Base-by-base conservation (phyloP, 495 filamentous ascomycete species). In the Penicillium canariense region DNA sequence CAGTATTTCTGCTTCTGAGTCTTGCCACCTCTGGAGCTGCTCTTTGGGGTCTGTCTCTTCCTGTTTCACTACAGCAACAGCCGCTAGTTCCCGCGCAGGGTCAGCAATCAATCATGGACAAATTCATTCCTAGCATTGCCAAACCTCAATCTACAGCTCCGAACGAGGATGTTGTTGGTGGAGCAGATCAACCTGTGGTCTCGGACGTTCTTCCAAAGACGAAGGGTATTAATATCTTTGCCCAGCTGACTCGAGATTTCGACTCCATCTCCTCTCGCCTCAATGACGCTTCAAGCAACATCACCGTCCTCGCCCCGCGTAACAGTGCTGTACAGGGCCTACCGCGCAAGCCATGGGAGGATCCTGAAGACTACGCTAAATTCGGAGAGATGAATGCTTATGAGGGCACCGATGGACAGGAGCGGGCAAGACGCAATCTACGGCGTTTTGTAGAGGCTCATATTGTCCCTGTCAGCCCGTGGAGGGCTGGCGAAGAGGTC, bases 291-390 rank as follows among this genome's bases (percentile, higher is more conserved):
- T 62, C 76, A 0, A 68, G 79, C 49, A 96, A 96, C 64, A 87
- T 91, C 10, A 98, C 95, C 0, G 88, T 98, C 23, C 80, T 98
- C 0, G 94, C 94, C 2, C 95, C 94, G 1, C 69, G 86, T 5
- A 97, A 98, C 69, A 83, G 81, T 34, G 90, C 83, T 1, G 83
- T 98, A 56, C 86, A 86, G 58, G 80, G 71, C 1, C 77, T 97
- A 34, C 90, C 91, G 0, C 77, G 89, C 52, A 97, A 97, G 65
- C 94, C 94, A 2, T 98, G 94, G 94, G 93, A 98, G 61, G 85
- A 95, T 56, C 84, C 89, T 0, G 70, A 82, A 34, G 95, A 98
- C 51, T 96, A 96, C 66, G 74, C 72, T 3, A 74, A 73, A 6
- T 74, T 90, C 15, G 93, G 93, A 0, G 75, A 81, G n/a, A 60